These are phyloP conservation scores for Neonectria ditissima DNA, from an alignment of 2,329 filamentous ascomycete genomes.

Conservation along the genomic window DNA sequence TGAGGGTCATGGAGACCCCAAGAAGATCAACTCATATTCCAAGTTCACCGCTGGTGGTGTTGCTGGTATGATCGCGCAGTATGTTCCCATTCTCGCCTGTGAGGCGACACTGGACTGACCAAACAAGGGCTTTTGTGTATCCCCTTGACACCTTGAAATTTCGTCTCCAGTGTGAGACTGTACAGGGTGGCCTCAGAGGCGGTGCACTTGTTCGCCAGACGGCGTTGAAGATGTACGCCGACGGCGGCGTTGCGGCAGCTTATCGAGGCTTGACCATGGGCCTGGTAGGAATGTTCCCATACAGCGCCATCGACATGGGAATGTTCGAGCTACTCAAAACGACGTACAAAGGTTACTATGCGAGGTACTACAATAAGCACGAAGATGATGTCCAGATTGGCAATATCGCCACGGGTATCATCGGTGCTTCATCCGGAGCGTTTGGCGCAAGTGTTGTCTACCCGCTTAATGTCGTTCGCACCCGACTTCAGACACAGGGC, in stretches of 20 bases:
- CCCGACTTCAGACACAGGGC: slow-evolving; percentile 91
- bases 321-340: slow-evolving; percentile 95
- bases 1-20: slow-evolving; percentile 88
- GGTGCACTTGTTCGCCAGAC: slow-evolving; percentile 86
- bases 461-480: slow-evolving; percentile 92
- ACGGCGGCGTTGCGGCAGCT: slow-evolving; percentile 79
- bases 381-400: slow-evolving; percentile 86
- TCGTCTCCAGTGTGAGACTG: slow-evolving; percentile 92
- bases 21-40: slow-evolving; percentile 82
- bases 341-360: slow-evolving; percentile 76
- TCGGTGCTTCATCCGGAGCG: slow-evolving; percentile 91
- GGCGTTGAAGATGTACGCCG: slow-evolving; percentile 85
- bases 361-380: slow-evolving; percentile 75
- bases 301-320: slow-evolving; percentile 94
- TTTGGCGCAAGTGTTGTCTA: slow-evolving; percentile 96
- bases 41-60: slow-evolving; percentile 93
- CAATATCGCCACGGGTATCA: slow-evolving; percentile 86
- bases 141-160: slow-evolving; percentile 88
- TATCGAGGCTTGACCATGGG: slow-evolving; percentile 96
- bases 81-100: slow-evolving; percentile 48
- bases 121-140: slow-evolving; percentile 84
- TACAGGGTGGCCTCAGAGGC: slow-evolving; percentile 84
- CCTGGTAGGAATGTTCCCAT: slow-evolving; percentile 95
- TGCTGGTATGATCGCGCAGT: slow-evolving; percentile 95
- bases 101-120: slow-evolving; percentile 22